Conservation (phyloP, 2,329 filamentous ascomycete genomes). For the Aspergillus latus region DNA sequence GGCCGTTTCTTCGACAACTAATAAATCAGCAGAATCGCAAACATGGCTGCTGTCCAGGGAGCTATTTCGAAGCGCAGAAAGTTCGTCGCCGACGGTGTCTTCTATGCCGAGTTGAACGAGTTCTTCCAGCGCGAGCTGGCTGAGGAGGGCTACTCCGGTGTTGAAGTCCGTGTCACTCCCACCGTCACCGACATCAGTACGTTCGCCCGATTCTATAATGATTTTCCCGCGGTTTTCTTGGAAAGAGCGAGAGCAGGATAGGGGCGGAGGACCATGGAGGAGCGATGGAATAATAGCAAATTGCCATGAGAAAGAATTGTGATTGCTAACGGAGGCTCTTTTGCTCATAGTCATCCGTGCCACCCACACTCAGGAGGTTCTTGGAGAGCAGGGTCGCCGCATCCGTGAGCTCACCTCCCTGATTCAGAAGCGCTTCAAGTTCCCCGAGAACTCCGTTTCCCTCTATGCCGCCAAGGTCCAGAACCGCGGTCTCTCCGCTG, state of each 20-base stretch:
- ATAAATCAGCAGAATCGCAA: slow-evolving; percentile 41
- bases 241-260: slow-evolving; percentile 16
- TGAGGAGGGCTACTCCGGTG: slow-evolving; percentile 99
- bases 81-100: slow-evolving; percentile 97
- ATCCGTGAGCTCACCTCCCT: slow-evolving; percentile 99
- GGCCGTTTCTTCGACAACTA: slow-evolving; percentile 38
- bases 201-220: slow-evolving; percentile 30
- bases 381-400: slow-evolving; percentile 99
- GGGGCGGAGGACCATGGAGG: neutral
- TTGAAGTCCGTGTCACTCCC: slow-evolving; percentile 99
- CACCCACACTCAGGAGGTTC: slow-evolving; percentile 99
- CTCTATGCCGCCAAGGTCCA: slow-evolving; percentile 99
- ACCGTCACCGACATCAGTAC: slow-evolving; percentile 98
- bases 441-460: slow-evolving; percentile 99
- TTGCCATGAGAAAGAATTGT: slow-evolving; percentile 8
- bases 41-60: slow-evolving; percentile 53
- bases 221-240: slow-evolving; percentile 18
- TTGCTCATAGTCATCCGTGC: slow-evolving; percentile 77
- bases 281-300: slow-evolving; percentile 9
- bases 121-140: slow-evolving; percentile 99
- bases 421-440: slow-evolving; percentile 99
- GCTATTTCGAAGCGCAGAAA: slow-evolving; percentile 58
- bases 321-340: slow-evolving; percentile 36
- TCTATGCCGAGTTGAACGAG: slow-evolving; percentile 99
- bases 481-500: slow-evolving; percentile 99